Conservation (phyloP, 306 rosid species). For the Cucumis melo region DNA sequence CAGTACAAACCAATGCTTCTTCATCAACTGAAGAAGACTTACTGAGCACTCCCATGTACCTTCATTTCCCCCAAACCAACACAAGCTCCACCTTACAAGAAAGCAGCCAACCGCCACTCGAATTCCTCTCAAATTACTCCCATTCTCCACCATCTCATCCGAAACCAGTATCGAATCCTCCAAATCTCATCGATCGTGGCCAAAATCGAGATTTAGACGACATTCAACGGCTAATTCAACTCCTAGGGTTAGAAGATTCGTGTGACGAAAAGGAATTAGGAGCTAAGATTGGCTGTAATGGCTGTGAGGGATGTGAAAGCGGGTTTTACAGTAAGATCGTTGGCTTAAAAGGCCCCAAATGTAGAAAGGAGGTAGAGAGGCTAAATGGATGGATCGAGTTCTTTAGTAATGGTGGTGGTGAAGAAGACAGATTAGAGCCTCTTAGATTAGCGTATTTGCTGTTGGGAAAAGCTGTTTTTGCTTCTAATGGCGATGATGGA, state of each 20-base stretch:
- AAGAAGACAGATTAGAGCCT: conserved; percentile 45
- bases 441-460: conserved; percentile 72
- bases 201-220: conserved; percentile 24
- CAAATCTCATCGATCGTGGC: background rate
- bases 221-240: conserved; percentile 36
- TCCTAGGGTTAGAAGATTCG: conserved; percentile 31
- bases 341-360: conserved; percentile 72
- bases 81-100: conserved; percentile 14
- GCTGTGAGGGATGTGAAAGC: conserved; percentile 37
- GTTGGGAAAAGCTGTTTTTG: conserved; percentile 52
- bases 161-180: background rate
- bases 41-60: conserved; percentile 43
- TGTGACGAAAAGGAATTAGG: background rate
- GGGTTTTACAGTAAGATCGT: conserved; percentile 74
- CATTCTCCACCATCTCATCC: conserved; percentile 17
- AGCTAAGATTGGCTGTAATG: background rate
- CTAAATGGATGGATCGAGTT: conserved; percentile 67
- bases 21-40: conserved; percentile 16
- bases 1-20: conserved; percentile 5
- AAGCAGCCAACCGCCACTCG: conserved; percentile 45
- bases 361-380: conserved; percentile 56
- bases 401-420: conserved; percentile 35
- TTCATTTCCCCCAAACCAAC: conserved; percentile 18
- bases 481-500: conserved; percentile 29
- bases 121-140: conserved; percentile 48